Evolutionary conservation across 2,329 filamentous ascomycete genomes (phyloP).

Genomic region (Phialophora tarda): DNA sequence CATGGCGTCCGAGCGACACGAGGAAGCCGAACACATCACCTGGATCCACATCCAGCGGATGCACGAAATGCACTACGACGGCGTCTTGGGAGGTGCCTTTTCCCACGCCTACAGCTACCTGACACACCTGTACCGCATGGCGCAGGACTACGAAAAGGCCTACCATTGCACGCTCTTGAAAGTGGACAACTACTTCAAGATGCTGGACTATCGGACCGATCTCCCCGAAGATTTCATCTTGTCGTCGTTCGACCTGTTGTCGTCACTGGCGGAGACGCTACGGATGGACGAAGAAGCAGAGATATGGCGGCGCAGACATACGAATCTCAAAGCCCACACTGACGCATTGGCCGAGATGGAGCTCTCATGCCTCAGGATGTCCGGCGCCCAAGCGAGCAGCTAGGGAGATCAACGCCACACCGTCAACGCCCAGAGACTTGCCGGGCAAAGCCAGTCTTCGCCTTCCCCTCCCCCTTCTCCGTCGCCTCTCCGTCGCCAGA

Average conservation of each 20-base stretch:
- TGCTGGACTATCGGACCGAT: slow-evolving; percentile 6
- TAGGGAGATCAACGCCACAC: neutral
- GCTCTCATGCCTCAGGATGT: neutral
- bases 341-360: neutral
- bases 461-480: neutral
- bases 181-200: slow-evolving; percentile 12
- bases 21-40: slow-evolving; percentile 12
- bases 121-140: slow-evolving; percentile 16
- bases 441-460: neutral
- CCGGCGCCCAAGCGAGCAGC: neutral
- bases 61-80: slow-evolving; percentile 9
- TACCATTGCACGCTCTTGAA: slow-evolving; percentile 4
- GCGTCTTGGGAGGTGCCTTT: slow-evolving; percentile 4
- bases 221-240: slow-evolving; percentile 15
- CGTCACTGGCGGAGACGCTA: slow-evolving; percentile 62
- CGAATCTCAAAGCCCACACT: neutral
- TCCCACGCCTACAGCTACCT: slow-evolving; percentile 16
- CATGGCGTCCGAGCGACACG: slow-evolving; percentile 5
- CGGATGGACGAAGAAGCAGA: slow-evolving; percentile 1
- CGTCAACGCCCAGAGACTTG: neutral
- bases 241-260: slow-evolving; percentile 53
- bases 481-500: neutral
- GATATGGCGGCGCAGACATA: neutral
- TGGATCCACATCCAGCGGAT: slow-evolving; percentile 3
- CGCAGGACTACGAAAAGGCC: slow-evolving; percentile 20